phyloP scores from a whole-genome alignment of 768 basidiomycete genomes.

The Pisolithus sp. region DNA sequence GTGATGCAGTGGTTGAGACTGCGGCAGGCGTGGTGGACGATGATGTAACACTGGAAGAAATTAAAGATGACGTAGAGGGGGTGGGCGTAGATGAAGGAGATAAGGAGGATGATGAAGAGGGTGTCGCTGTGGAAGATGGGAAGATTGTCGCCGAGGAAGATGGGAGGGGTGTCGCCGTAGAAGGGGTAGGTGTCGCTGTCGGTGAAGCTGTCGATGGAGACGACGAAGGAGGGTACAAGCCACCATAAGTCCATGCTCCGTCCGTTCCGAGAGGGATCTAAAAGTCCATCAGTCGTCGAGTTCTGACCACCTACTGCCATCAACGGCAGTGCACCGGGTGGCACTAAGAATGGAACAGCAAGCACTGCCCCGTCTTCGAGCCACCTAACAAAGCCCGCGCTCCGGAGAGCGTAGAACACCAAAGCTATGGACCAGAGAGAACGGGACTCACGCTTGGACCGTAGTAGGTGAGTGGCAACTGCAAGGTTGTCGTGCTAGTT shows the following conservation, averaged over 20 bases:
- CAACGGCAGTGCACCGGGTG: background rate
- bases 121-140: constrained; percentile 18
- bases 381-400: background rate
- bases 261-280: constrained; percentile 69
- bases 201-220: constrained; percentile 18
- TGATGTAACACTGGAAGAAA: constrained; percentile 19
- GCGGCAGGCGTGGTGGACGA: constrained; percentile 26
- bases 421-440: background rate
- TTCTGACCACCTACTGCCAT: constrained; percentile 7
- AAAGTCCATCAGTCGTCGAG: constrained; percentile 9
- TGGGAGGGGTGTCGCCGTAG: constrained; percentile 24
- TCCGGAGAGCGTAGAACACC: background rate
- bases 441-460: constrained; percentile 66
- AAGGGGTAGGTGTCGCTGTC: constrained; percentile 15
- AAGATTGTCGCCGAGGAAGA: constrained; percentile 22
- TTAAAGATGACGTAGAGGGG: constrained; percentile 21
- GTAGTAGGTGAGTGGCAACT: constrained; percentile 72
- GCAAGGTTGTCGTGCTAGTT: constrained; percentile 54
- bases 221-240: constrained; percentile 58
- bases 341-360: background rate
- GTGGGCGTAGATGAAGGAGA: constrained; percentile 8
- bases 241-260: constrained; percentile 66
- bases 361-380: background rate
- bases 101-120: constrained; percentile 27
- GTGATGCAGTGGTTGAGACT: constrained; percentile 18